Base-by-base conservation (phyloP, 495 filamentous ascomycete species). In the Xylaria venustula region DNA sequence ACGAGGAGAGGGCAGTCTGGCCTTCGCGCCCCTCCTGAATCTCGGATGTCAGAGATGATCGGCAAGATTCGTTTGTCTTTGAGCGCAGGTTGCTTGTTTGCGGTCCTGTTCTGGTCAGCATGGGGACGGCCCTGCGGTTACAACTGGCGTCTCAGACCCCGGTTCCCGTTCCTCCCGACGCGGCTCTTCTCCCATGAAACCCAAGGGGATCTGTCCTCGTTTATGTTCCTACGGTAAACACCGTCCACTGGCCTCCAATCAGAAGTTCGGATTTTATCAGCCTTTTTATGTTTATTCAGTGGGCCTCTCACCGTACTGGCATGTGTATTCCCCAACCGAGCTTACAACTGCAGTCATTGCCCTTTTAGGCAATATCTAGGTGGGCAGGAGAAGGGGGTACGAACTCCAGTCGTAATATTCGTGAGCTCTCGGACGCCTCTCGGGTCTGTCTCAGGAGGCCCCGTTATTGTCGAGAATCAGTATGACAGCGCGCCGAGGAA, bases 121-220 rank as follows among this genome's bases (percentile, higher is more conserved):
- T 26, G 40, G 53, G 34, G 6, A 14, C n/a, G 40, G 14, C 37
- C 42, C 2, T 45, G 42, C 42, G 42, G 53, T 55, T 55, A 55
- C 53, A 55, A 22, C 41, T 55, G 14, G 28, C 40, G 53, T 55
- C 53, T 55, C 53, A 55, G 40, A 55, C 37, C 53, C 53, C 40
- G 51, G 36, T 28, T 53, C 52, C 53, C 37, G 40, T 40, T 17
- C 53, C 25, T 55, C 53, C 37, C 25, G 37, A 45, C 53, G 37
- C 53, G 53, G 53, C 53, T 45, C 37, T 45, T 15, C 37, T 26
- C 53, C n/a, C 53, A 25, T 55, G 53, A 55, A 55, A 55, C 53
- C 40, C 17, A 45, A 55, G 9, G 30, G 53, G 53, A 55, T 55
- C 53, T 37, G 53, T 34, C 26, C 40, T 45, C 40, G 53, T 55